phyloP scores from a whole-genome alignment of 352 stramenopile species.

The Blastocystis sp. region DNA sequence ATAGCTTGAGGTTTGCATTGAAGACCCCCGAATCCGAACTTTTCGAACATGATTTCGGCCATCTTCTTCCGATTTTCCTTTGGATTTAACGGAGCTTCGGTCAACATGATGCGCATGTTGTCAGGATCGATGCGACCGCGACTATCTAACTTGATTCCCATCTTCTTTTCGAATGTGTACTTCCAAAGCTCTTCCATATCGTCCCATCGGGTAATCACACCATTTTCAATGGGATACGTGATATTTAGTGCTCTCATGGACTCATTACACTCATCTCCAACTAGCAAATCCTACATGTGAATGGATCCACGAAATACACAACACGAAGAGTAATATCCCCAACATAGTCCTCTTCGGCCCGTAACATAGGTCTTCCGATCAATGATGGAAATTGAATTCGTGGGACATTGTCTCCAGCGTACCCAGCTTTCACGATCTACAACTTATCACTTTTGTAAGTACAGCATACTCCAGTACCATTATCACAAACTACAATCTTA shows the following conservation, averaged over 20 bases:
- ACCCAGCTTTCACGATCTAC: constrained; percentile 78
- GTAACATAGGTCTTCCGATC: constrained; percentile 82
- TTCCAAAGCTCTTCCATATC: constrained; percentile 93
- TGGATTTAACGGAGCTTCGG: constrained; percentile 82
- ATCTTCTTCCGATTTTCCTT: constrained; percentile 81
- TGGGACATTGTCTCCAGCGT: constrained; percentile 86
- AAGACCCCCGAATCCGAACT: constrained; percentile 79
- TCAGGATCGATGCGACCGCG: constrained; percentile 64
- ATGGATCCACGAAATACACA: not conserved
- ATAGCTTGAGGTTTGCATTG: constrained; percentile 84
- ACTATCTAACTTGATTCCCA: constrained; percentile 70
- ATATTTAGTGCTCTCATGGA: constrained; percentile 67
- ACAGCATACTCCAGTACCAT: constrained; percentile 71
- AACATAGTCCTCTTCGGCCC: constrained; percentile 77
- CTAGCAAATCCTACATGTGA: constrained; percentile 71
- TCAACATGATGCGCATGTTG: constrained; percentile 80
- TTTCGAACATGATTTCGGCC: constrained; percentile 84
- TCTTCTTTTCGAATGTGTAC: constrained; percentile 85
- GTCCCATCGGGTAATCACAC: constrained; percentile 90
- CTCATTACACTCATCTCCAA: constrained; percentile 79
- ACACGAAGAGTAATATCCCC: constrained; percentile 65
- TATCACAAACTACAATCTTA: constrained; percentile 71
- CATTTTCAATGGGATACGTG: constrained; percentile 81
- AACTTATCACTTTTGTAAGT: constrained; percentile 47
- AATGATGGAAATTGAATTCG: constrained; percentile 85